These are phyloP conservation scores for Cryptosporidium sp. DNA, from an alignment of 169 alveolate genomes.

Conservation along the genomic window DNA sequence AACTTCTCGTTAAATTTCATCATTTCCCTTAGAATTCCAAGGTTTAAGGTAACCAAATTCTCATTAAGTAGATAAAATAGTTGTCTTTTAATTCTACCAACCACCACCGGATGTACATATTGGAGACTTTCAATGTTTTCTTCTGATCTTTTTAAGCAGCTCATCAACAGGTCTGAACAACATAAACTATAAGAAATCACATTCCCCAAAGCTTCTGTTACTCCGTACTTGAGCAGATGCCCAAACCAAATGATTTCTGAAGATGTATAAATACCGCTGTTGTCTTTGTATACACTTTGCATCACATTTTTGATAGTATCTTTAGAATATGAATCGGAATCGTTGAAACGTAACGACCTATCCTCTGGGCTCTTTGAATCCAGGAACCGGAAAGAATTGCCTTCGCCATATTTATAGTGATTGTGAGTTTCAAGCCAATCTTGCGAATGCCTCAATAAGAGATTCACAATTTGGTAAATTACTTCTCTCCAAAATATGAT, in stretches of 20 bases:
- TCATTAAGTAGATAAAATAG: conserved; percentile 29
- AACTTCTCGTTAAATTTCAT: conserved; percentile 15
- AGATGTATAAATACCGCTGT: conserved; percentile 28
- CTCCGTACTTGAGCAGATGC: conserved; percentile 35
- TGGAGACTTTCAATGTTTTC: background rate
- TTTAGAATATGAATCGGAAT: background rate
- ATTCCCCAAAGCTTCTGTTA: conserved; percentile 36
- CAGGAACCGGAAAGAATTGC: no score
- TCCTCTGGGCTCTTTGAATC: no score
- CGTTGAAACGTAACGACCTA: no score
- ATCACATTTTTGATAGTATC: background rate
- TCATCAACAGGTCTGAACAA: background rate
- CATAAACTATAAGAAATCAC: conserved; percentile 17
- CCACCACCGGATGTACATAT: background rate
- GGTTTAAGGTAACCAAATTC: conserved; percentile 17
- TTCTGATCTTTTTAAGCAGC: background rate
- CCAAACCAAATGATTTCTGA: conserved; percentile 48
- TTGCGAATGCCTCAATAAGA: conserved; percentile 4
- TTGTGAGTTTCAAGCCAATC: background rate
- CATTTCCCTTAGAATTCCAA: background rate
- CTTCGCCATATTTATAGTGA: background rate
- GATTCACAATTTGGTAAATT: conserved; percentile 19
- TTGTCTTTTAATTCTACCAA: background rate
- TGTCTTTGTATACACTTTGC: background rate
- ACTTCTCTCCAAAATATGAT: conserved; percentile 61